phyloP scores from a whole-genome alignment of 106 monocot genomes.

The Allium sativum region DNA sequence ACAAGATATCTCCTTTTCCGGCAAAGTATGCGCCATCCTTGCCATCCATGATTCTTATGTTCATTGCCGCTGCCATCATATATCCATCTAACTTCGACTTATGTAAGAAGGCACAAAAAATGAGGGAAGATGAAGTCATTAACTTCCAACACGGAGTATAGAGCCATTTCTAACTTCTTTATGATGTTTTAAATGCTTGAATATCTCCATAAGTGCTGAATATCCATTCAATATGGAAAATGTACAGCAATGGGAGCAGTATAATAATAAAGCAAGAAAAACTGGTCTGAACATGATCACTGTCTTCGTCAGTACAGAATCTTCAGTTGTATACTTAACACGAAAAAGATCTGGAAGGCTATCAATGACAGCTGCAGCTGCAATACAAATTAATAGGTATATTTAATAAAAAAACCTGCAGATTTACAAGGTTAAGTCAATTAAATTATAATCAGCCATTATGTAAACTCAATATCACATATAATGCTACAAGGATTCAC shows the following conservation, averaged over 20 bases:
- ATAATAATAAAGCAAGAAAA: conserved; percentile 21
- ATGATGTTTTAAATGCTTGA: conserved; percentile 76
- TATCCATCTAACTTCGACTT: conserved; percentile 75
- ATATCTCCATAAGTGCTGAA: conserved; percentile 78
- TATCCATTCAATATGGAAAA: conserved; percentile 94
- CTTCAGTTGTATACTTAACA: too few relatives aligned
- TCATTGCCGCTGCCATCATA: too few relatives aligned
- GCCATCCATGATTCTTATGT: too few relatives aligned
- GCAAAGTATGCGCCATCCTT: too few relatives aligned
- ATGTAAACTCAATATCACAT: too few relatives aligned
- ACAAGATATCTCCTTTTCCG: too few relatives aligned
- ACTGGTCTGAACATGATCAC: background rate
- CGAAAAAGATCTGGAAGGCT: conserved; percentile 88
- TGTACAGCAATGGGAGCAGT: conserved; percentile 87
- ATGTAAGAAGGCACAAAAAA: conserved; percentile 82
- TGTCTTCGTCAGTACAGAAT: conserved; percentile 69
- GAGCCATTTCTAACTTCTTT: conserved; percentile 66
- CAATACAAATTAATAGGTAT: too few relatives aligned
- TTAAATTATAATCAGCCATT: too few relatives aligned
- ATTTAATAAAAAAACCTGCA: too few relatives aligned
- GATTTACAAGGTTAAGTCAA: too few relatives aligned
- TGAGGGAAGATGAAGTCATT: conserved; percentile 92
- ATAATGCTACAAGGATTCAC: too few relatives aligned
- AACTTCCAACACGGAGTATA: conserved; percentile 85
- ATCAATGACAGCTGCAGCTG: conserved; percentile 90